These are phyloP conservation scores for Adiantum capillusveneris DNA, from an alignment of 75 land plant species.

Conservation along the genomic window DNA sequence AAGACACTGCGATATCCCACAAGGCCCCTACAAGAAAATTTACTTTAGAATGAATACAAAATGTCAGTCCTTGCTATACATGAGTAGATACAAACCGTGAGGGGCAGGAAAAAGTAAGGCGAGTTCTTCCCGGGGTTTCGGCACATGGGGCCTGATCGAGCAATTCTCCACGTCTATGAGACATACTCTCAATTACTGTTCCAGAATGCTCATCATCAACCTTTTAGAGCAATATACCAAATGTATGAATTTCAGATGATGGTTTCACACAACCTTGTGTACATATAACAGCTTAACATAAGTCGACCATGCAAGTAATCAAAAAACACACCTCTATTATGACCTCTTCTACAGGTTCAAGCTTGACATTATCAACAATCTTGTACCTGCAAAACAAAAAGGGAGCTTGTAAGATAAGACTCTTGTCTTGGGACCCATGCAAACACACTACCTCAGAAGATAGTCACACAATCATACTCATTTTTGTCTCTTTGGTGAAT, in stretches of 20 bases:
- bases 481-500: no score
- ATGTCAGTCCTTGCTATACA: no score
- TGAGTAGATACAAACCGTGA: slow-evolving; percentile 59
- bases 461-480: no score
- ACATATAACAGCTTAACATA: no score
- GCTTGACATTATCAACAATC: slow-evolving; percentile 60
- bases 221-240: slow-evolving; percentile 20
- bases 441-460: no score
- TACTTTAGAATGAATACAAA: not conserved
- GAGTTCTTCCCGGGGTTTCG: slow-evolving; percentile 74
- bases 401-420: no score
- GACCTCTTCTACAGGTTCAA: slow-evolving; percentile 98
- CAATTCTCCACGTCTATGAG: slow-evolving; percentile 87
- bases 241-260: no score
- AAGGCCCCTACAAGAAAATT: slow-evolving; percentile 56
- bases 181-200: slow-evolving; percentile 82
- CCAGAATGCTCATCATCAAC: slow-evolving; percentile 98
- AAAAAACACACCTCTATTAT: slow-evolving; percentile 65
- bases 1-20: slow-evolving; percentile 99
- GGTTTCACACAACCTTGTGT: no score
- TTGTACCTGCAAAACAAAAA: slow-evolving; percentile 85
- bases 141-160: slow-evolving; percentile 91
- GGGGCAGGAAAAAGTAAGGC: slow-evolving; percentile 79
- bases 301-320: no score
- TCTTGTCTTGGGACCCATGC: no score